Evolutionary conservation across 2,329 filamentous ascomycete species (phyloP), one percentile per base, ranked within the genome.

Genomic region (Fusarium nelsonii): DNA sequence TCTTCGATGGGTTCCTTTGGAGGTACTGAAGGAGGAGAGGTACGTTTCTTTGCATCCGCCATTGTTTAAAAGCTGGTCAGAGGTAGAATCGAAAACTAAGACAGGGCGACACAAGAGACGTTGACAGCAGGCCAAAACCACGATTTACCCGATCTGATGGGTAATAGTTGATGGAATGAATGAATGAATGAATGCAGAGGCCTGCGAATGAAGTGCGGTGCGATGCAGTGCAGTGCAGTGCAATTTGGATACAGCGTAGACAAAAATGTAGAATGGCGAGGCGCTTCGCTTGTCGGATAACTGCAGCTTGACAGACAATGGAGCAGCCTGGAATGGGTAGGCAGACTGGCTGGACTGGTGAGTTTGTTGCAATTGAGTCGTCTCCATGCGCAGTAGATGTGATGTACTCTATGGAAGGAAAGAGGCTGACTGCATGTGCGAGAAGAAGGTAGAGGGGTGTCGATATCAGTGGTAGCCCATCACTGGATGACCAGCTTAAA

Each of bases 1-100:
- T 33, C 34, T 20, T 64, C 32, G 12, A 69, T 52, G 30, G 44
- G 58, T 26, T 73, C 53, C 34, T 72, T 74, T 7, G 52, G 53
- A 55, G 70, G 72, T 3, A 61, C 40, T 11, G 48, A 39, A 46
- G 67, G 72, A 62, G 59, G 58, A 26, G 54, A 46, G 9, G 34
- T 28, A 44, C 14, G 48, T 20, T 55, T 56, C 30, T 64, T 58
- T 15, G 49, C 34, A 48, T 65, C 69, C 6, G 59, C 40, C 63
- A 65, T 74, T 41, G 33, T 32, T 32, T n/a, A 10, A 11, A 55
- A n/a, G 26, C 33, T 20, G 39, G 11, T 23, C 32, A 18, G 26
- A 43, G 39, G 39, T 14, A 15, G 18, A 15, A 30, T 36, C 16
- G 33, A 23, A 33, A 8, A 7, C 23, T 39, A n/a, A 34, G 37